phyloP scores from a whole-genome alignment of 768 basidiomycete species.

The Rhodotorula graminis region DNA sequence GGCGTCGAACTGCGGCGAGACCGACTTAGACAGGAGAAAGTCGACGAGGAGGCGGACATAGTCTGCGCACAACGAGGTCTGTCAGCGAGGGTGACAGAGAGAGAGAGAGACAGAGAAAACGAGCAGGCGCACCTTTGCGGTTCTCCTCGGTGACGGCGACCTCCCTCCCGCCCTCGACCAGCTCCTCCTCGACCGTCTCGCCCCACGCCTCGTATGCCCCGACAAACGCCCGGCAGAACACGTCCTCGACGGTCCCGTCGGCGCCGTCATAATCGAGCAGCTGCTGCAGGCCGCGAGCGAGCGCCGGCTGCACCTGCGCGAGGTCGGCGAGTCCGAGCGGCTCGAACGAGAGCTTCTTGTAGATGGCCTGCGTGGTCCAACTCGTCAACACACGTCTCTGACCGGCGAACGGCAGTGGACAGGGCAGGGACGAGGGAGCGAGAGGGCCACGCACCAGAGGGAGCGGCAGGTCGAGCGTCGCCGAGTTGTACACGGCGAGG shows the following conservation, averaged over 20 bases:
- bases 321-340: slow-evolving; percentile 60
- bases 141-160: slow-evolving; percentile 66
- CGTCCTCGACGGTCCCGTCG: slow-evolving; percentile 54
- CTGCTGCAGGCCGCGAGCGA: slow-evolving; percentile 66
- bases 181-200: slow-evolving; percentile 63
- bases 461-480: slow-evolving; percentile 74
- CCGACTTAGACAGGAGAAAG: slow-evolving; percentile 35
- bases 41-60: slow-evolving; percentile 24
- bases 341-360: slow-evolving; percentile 70
- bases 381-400: neutral
- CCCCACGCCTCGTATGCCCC: slow-evolving; percentile 53
- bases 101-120: too few relatives aligned
- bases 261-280: slow-evolving; percentile 59
- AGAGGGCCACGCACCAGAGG: slow-evolving; percentile 50
- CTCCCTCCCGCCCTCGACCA: slow-evolving; percentile 60
- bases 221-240: slow-evolving; percentile 33
- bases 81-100: too few relatives aligned
- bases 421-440: too few relatives aligned
- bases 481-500: slow-evolving; percentile 69
- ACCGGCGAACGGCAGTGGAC: too few relatives aligned
- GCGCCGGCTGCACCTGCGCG: slow-evolving; percentile 64
- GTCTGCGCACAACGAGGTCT: neutral
- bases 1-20: slow-evolving; percentile 37
- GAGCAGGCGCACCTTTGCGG: slow-evolving; percentile 54
- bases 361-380: slow-evolving; percentile 54